Conservation (phyloP, 2,329 filamentous ascomycete genomes). For the Trichoderma hamatum region DNA sequence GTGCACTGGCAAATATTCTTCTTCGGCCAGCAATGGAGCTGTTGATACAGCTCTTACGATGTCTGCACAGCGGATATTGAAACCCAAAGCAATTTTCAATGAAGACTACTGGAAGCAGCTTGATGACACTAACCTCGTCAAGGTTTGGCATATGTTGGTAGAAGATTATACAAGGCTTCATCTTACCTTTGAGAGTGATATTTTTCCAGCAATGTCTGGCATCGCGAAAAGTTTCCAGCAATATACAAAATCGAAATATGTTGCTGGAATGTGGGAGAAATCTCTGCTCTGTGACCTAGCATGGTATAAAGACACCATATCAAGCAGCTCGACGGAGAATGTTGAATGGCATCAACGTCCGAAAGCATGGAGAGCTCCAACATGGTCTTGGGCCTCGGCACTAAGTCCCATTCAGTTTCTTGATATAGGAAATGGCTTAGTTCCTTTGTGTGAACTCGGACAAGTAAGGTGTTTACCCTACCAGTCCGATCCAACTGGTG, state of each 20-base stretch:
- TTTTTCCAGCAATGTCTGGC: slow-evolving; percentile 30
- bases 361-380: slow-evolving; percentile 26
- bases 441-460: neutral
- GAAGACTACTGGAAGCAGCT: neutral
- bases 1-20: slow-evolving; percentile 10
- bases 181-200: slow-evolving; percentile 28
- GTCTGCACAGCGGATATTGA: neutral
- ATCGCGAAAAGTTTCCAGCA: slow-evolving; percentile 26
- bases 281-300: slow-evolving; percentile 24
- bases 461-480: neutral
- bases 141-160: slow-evolving; percentile 27
- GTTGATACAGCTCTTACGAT: neutral
- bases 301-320: slow-evolving; percentile 20
- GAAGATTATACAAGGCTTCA: slow-evolving; percentile 26
- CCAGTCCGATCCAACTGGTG: slow-evolving; percentile 23
- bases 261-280: slow-evolving; percentile 28
- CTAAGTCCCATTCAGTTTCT: slow-evolving; percentile 11
- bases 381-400: slow-evolving; percentile 29
- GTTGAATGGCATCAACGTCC: slow-evolving; percentile 10
- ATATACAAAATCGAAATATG: slow-evolving; percentile 8
- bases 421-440: slow-evolving; percentile 1
- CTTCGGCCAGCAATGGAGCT: neutral
- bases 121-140: neutral
- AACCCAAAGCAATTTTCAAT: slow-evolving; percentile 19
- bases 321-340: neutral